phyloP scores from a whole-genome alignment of 1,284 basidiomycete species.

The Porodaedalea pini region DNA sequence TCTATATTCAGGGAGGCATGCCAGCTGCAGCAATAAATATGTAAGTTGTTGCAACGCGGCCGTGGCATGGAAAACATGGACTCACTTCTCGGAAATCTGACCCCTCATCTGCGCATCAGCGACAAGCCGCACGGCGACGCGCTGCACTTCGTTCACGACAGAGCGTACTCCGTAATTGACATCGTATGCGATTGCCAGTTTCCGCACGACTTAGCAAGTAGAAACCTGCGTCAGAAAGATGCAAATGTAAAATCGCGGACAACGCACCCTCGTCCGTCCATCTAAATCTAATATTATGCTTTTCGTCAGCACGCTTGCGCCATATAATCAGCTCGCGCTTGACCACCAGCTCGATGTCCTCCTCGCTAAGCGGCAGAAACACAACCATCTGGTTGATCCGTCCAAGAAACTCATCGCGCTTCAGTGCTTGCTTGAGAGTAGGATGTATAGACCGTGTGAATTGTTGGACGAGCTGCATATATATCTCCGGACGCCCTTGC shows the following conservation, averaged over 20 bases:
- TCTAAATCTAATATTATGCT: slow-evolving; percentile 12
- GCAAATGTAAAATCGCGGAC: not conserved
- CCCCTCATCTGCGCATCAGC: slow-evolving; percentile 17
- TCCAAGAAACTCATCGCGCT: slow-evolving; percentile 16
- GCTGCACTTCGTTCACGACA: slow-evolving; percentile 15
- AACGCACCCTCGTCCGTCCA: slow-evolving; percentile 15
- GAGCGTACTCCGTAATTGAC: slow-evolving; percentile 19
- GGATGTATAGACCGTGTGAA: slow-evolving; percentile 15
- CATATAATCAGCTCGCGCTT: slow-evolving; percentile 6
- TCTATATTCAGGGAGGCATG: no score
- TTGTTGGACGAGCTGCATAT: slow-evolving; percentile 2
- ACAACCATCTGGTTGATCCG: slow-evolving; percentile 17
- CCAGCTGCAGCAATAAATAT: no score
- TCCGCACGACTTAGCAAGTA: slow-evolving; percentile 7
- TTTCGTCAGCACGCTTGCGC: slow-evolving; percentile 8
- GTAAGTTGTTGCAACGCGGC: no score
- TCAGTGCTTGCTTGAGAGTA: slow-evolving; percentile 3
- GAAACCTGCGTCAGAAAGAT: not conserved
- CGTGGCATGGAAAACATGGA: no score
- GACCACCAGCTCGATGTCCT: slow-evolving; percentile 11
- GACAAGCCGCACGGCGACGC: slow-evolving; percentile 13
- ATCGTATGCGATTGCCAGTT: slow-evolving; percentile 11
- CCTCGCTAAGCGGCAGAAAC: slow-evolving; percentile 15
- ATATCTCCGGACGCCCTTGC: slow-evolving; percentile 10
- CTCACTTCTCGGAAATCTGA: slow-evolving; percentile 6